Evolutionary conservation across 176 grass and related monocot species (phyloP).

Genomic region (Tuctoria greenei): DNA sequence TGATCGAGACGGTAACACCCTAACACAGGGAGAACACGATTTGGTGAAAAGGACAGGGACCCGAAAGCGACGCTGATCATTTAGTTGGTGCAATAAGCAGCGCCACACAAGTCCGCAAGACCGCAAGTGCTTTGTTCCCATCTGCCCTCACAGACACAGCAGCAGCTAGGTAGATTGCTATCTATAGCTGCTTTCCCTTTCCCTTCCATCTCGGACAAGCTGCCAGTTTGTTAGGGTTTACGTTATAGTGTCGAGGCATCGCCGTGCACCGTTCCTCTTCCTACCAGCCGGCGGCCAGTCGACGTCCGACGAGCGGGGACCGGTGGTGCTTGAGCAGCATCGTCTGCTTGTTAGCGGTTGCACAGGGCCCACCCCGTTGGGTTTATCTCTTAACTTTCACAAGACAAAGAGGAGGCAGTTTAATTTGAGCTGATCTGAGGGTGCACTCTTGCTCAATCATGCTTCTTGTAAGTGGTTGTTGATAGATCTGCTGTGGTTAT

Average conservation of each 20-base stretch:
- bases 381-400: neutral
- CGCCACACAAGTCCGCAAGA: conserved; percentile 19
- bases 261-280: neutral
- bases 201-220: neutral
- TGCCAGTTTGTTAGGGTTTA: conserved; percentile 34
- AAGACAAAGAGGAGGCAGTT: neutral
- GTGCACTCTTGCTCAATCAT: conserved; percentile 2
- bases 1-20: neutral
- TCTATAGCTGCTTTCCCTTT: conserved; percentile 4
- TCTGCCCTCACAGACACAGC: neutral
- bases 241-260: neutral
- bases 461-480: conserved; percentile 39
- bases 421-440: neutral
- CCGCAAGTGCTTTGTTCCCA: conserved; percentile 14
- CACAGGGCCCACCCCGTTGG: neutral
- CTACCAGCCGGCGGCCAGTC: neutral
- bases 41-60: conserved; percentile 34
- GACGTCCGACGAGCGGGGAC: neutral
- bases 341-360: neutral
- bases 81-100: conserved; percentile 22
- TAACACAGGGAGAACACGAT: conserved; percentile 21
- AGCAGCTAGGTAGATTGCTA: neutral
- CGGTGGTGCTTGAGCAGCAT: neutral
- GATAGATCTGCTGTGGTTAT: neutral
- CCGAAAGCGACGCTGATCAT: conserved; percentile 43